These are phyloP conservation scores for Trichoderma endophyticum DNA, from an alignment of 2,329 filamentous ascomycete genomes.

Conservation along the genomic window DNA sequence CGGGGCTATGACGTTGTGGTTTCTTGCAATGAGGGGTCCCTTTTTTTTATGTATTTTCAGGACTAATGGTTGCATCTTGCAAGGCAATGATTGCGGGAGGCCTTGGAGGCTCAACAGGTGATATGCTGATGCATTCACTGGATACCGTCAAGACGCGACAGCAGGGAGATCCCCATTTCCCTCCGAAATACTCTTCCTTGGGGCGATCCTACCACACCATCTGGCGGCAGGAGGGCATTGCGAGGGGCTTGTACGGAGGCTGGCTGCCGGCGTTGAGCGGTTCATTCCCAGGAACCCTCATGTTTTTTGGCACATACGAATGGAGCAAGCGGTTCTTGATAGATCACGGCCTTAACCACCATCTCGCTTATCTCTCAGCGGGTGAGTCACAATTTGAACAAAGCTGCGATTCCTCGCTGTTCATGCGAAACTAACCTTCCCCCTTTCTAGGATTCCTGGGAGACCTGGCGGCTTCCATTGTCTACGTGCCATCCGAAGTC, in stretches of 20 bases:
- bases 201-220: constrained; percentile 91
- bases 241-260: constrained; percentile 86
- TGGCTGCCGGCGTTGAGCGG: constrained; percentile 87
- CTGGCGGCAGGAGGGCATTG: constrained; percentile 83
- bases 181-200: constrained; percentile 88
- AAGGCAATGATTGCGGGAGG: constrained; percentile 95
- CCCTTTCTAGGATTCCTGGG: constrained; percentile 71
- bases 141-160: constrained; percentile 98
- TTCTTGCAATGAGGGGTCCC: not conserved
- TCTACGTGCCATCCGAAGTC: constrained; percentile 97
- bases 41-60: not conserved
- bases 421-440: not conserved
- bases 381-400: constrained; percentile 49
- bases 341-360: constrained; percentile 76
- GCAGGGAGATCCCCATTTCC: constrained; percentile 90
- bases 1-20: not conserved
- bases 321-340: constrained; percentile 88
- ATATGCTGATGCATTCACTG: constrained; percentile 98
- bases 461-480: constrained; percentile 83
- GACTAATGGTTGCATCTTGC: constrained; percentile 15
- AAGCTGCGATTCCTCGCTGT: constrained; percentile 11
- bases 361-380: constrained; percentile 79
- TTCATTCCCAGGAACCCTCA: constrained; percentile 87
- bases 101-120: constrained; percentile 85
- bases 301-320: constrained; percentile 97